A percentile compares a stretch with the other conserved stretches of the same genome.
Conservation (phyloP, 371 early-diverging fungal species). For the Mucor ambiguus region DNA sequence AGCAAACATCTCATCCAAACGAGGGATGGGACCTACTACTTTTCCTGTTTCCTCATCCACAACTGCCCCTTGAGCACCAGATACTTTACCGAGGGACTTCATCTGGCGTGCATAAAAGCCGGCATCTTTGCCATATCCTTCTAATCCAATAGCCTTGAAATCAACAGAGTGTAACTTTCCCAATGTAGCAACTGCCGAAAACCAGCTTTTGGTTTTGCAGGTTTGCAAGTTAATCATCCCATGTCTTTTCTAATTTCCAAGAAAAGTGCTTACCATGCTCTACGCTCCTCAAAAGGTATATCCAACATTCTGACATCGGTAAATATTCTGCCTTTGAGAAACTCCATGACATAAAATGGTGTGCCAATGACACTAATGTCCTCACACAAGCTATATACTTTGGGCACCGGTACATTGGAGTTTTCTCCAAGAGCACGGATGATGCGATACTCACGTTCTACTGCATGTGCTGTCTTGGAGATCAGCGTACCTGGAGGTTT, state of each 20-base stretch:
- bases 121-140: conserved; percentile 61
- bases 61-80: conserved; percentile 69
- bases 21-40: conserved; percentile 68
- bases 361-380: conserved; percentile 82
- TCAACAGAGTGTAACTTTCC: conserved; percentile 82
- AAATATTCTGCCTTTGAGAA: conserved; percentile 86
- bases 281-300: conserved; percentile 61
- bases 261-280: conserved; percentile 45
- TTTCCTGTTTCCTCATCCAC: conserved; percentile 57
- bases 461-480: conserved; percentile 87
- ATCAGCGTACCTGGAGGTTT: conserved; percentile 89
- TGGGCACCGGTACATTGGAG: conserved; percentile 87
- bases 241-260: neutral
- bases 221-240: neutral
- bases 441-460: conserved; percentile 89
- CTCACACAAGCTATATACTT: conserved; percentile 82
- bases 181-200: conserved; percentile 72
- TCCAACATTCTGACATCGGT: conserved; percentile 61
- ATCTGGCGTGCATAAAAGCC: conserved; percentile 88
- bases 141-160: conserved; percentile 68
- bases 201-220: conserved; percentile 53
- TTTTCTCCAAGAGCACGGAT: conserved; percentile 72
- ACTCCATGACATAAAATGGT: conserved; percentile 96
- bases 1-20: conserved; percentile 67
- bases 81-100: conserved; percentile 67